Evolutionary conservation across 2,329 filamentous ascomycete species (phyloP), one percentile per base, ranked within the genome.

Genomic region (Exophiala bonariae): DNA sequence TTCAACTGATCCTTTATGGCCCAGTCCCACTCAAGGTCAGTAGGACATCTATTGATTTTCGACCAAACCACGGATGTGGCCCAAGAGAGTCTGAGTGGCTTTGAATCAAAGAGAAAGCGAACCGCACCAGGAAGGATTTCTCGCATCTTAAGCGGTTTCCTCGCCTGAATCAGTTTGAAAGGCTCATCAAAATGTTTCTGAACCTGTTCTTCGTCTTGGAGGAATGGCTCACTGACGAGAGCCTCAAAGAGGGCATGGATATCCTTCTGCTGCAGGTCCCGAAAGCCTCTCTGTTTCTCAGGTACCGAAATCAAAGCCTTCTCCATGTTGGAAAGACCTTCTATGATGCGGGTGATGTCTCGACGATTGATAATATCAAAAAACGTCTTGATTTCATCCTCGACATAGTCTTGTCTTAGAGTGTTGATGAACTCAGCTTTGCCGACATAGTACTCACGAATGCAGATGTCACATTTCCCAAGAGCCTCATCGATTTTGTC

Each of bases 161-260:
- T 91, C 11, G 81, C 81, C 66, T 92, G 88, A 2, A 95, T 82
- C 17, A 89, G 78, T 57, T 81, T 77, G 65, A 97, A 96, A 9
- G 95, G 89, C 57, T 79, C 82, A 63, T 96, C 87, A 63, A 97
- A 96, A 55, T 83, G 77, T 20, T 72, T 59, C 45, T 68, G 63
- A 17, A 85, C 65, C 16, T 77, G 66, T 14, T 70, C 66, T 45
- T 81, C 77, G 54, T 79, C 74, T 17, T 71, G 67, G 51, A 96
- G 75, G 63, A 95, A 89, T 1, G 86, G 78, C 56, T 90, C 82
- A 65, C 87, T 95, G 65, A 90, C 95, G 41, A 97, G 72, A 0
- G 87, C 85, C 65, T 97, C 92, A 60, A 95, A 96, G 22, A 97
- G 80, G 9, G 89, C 85, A 49, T 93, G 80, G 41, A 95, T 79